Base-by-base conservation (phyloP, 441 rosid species). In the Dalechampia spathulata region DNA sequence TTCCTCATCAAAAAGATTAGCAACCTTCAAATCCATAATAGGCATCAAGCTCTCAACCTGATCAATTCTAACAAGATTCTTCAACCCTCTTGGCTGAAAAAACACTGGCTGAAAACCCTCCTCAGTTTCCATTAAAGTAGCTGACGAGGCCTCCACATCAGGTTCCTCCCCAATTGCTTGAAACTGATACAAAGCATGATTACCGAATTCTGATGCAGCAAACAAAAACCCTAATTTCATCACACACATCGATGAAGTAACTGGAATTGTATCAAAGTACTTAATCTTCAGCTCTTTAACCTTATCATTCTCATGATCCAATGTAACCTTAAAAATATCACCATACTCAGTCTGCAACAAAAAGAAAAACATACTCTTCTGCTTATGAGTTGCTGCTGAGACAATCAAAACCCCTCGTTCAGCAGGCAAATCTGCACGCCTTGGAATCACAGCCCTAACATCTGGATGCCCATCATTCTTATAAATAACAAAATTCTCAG, bases 1-100 rank as follows among this genome's bases (percentile, higher is more conserved):
- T 71, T 92, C 96, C 69, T 92, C 98, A 74, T 92, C 98, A 20
- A 88, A 92, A 26, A 89, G 76, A 73, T 92, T 92, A 11, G 72
- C 70, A 26, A 86, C 77, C 69, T 86, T 92, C 94, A 92, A 84
- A 72, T 92, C 96, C 97, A 89, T 85, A 58, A 89, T 72, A 46
- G 98, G 91, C 98, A 91, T 91, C 79, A 91, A 72, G 70, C 98
- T 92, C 77, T 84, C 95, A 38, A 82, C 90, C 68, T 85, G 96
- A 69, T 92, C 99, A 69, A 89, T 89, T 80, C 96, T 83, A 50
- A 86, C 82, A 72, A 92, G 94, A 61, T 92, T 92, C 68, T 86
- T 89, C n/a, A 92, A 81, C 16, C 83, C 83, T 63, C 99, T 80
- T 11, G 97, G 99, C 73, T 83, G 90, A 49, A 92, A 92, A 78